Percentiles rank a stretch among this genome's conserved stretches.
These are phyloP conservation scores for Fusarium nisikadoi DNA, from an alignment of 2,329 filamentous ascomycete genomes.

Conservation along the genomic window DNA sequence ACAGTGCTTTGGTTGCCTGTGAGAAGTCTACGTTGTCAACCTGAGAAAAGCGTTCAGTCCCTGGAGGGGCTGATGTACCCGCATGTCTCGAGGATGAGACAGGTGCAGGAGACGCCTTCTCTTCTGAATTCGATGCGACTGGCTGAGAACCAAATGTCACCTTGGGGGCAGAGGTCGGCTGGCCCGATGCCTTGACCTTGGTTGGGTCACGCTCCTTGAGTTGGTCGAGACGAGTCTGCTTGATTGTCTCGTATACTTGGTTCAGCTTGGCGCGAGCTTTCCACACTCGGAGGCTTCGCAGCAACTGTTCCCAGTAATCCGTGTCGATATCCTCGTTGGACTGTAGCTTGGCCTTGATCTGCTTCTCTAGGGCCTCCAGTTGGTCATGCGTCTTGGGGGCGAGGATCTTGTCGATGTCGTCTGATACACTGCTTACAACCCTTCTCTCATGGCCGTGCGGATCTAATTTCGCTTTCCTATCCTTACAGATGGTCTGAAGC, in stretches of 20 bases:
- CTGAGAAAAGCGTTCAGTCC: conserved; percentile 75
- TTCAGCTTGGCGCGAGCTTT: conserved; percentile 90
- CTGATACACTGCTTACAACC: conserved; percentile 82
- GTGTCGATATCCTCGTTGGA: conserved; percentile 94
- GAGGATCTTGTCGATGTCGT: conserved; percentile 89
- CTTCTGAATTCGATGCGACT: conserved; percentile 8
- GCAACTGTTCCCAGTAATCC: conserved; percentile 96
- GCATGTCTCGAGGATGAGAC: conserved; percentile 42
- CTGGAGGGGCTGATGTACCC: conserved; percentile 57
- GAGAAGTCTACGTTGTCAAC: conserved; percentile 82
- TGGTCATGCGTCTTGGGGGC: conserved; percentile 87
- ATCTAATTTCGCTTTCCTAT: conserved; percentile 74
- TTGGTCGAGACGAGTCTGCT: conserved; percentile 73
- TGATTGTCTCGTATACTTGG: conserved; percentile 80
- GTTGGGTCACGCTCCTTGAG: conserved; percentile 75
- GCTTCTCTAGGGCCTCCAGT: conserved; percentile 84
- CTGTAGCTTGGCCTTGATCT: conserved; percentile 86
- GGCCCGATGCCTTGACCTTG: conserved; percentile 60
- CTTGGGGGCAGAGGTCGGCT: conserved; percentile 13
- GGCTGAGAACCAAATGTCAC: conserved; percentile 3
- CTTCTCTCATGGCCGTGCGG: conserved; percentile 72
- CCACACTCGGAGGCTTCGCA: conserved; percentile 86
- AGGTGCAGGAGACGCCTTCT: conserved; percentile 10
- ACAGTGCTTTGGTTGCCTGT: conserved; percentile 86
- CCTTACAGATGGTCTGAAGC: conserved; percentile 83